These are phyloP conservation scores for Suillus subaureus DNA, from an alignment of 768 basidiomycete genomes.

Conservation along the genomic window DNA sequence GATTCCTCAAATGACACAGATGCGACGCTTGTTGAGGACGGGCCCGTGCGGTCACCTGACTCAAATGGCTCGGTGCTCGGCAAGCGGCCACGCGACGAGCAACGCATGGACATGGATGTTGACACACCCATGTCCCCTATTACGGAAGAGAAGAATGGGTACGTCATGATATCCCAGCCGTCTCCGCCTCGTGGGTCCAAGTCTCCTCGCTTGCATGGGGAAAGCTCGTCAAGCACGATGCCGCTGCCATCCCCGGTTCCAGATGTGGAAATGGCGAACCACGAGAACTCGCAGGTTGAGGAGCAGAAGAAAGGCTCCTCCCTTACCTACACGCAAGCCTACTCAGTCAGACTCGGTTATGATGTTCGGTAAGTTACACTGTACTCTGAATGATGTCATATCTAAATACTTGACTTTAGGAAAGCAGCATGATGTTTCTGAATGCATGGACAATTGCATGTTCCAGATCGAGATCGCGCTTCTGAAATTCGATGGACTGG, in stretches of 20 bases:
- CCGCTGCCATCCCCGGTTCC: slow-evolving; percentile 24
- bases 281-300: slow-evolving; percentile 22
- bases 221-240: slow-evolving; percentile 33
- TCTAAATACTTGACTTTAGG: slow-evolving; percentile 47
- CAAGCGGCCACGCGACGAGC: slow-evolving; percentile 61
- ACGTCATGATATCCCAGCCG: slow-evolving; percentile 42
- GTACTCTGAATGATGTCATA: neutral
- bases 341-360: slow-evolving; percentile 71
- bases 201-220: slow-evolving; percentile 33
- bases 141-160: slow-evolving; percentile 45
- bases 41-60: slow-evolving; percentile 38
- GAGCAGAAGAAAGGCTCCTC: slow-evolving; percentile 47
- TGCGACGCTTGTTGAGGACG: slow-evolving; percentile 86
- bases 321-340: slow-evolving; percentile 57
- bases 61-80: slow-evolving; percentile 63
- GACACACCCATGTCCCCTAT: slow-evolving; percentile 30
- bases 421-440: slow-evolving; percentile 96
- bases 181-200: slow-evolving; percentile 39
- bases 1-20: slow-evolving; percentile 88
- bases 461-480: slow-evolving; percentile 96
- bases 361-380: slow-evolving; percentile 76
- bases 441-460: slow-evolving; percentile 99
- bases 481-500: slow-evolving; percentile 61
- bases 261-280: slow-evolving; percentile 35
- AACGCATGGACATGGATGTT: slow-evolving; percentile 58